Conservation (phyloP, 2,329 filamentous ascomycete genomes). For the Cercospora citrullina region DNA sequence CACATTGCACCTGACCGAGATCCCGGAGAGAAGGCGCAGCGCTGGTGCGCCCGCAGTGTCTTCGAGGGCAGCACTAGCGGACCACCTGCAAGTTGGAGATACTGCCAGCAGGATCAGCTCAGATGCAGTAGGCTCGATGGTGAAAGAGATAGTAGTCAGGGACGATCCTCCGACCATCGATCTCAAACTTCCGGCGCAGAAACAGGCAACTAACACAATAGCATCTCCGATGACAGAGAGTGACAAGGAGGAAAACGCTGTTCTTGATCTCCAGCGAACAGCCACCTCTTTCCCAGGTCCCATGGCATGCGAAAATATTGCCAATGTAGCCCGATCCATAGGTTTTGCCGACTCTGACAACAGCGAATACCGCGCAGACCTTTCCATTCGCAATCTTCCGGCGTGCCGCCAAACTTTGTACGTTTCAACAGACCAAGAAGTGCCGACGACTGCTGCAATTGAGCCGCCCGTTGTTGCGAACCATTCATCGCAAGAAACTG, state of each 20-base stretch:
- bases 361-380: not conserved
- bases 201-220: not conserved
- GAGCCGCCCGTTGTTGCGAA: not conserved
- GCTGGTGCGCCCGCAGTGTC: not conserved
- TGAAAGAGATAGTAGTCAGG: not conserved
- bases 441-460: not conserved
- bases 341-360: not conserved
- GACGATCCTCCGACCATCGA: not conserved
- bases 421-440: not conserved
- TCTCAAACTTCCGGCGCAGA: not conserved
- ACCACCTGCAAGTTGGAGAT: not conserved
- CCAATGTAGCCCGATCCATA: not conserved
- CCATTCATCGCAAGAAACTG: too few species aligned
- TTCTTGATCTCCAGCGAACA: not conserved
- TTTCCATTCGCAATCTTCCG: not conserved
- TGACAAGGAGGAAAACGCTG: not conserved
- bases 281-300: not conserved
- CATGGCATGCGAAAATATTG: not conserved
- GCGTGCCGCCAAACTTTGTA: not conserved
- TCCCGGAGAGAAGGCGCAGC: not conserved
- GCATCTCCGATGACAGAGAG: not conserved
- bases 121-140: not conserved
- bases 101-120: not conserved
- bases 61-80: not conserved
- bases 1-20: not conserved